A percentile compares a stretch with the other conserved stretches of the same genome.
These are phyloP conservation scores for Corchorus capsularis DNA, from an alignment of 345 rosid species.

Conservation along the genomic window DNA sequence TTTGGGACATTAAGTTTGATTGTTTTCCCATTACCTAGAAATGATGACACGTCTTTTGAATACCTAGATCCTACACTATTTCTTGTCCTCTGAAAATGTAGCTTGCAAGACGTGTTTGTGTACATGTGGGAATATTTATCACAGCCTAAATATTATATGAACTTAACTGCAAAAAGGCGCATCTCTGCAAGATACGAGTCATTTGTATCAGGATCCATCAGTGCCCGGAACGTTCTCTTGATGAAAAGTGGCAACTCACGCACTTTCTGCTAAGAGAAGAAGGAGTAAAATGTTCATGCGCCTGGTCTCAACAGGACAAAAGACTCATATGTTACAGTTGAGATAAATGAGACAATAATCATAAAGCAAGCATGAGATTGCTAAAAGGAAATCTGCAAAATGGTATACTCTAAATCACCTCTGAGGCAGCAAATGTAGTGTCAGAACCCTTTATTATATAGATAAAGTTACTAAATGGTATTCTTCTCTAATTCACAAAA, in stretches of 20 bases:
- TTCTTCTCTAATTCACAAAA: background rate
- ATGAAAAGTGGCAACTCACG: constrained; percentile 61
- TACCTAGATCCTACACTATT: no score
- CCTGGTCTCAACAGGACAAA: constrained; percentile 11
- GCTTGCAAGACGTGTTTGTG: background rate
- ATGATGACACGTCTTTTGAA: no score
- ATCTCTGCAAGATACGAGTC: constrained; percentile 54
- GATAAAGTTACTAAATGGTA: background rate
- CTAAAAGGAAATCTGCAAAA: background rate
- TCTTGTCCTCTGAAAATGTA: no score
- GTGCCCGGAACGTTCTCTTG: constrained; percentile 59
- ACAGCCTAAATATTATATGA: constrained; percentile 4
- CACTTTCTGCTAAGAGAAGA: constrained; percentile 52
- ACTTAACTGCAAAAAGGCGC: constrained; percentile 78
- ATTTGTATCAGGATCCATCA: constrained; percentile 83
- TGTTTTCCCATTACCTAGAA: no score
- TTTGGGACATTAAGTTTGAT: background rate
- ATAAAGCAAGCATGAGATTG: constrained; percentile 6
- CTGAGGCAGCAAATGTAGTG: background rate
- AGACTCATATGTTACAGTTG: constrained; percentile 6
- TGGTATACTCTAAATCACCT: background rate
- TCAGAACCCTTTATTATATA: background rate
- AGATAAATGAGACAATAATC: background rate
- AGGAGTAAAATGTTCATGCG: constrained; percentile 18
- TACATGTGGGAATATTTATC: background rate